Evolutionary conservation across 2,329 filamentous ascomycete species (phyloP).

Genomic region (Elsinoe arachidis): DNA sequence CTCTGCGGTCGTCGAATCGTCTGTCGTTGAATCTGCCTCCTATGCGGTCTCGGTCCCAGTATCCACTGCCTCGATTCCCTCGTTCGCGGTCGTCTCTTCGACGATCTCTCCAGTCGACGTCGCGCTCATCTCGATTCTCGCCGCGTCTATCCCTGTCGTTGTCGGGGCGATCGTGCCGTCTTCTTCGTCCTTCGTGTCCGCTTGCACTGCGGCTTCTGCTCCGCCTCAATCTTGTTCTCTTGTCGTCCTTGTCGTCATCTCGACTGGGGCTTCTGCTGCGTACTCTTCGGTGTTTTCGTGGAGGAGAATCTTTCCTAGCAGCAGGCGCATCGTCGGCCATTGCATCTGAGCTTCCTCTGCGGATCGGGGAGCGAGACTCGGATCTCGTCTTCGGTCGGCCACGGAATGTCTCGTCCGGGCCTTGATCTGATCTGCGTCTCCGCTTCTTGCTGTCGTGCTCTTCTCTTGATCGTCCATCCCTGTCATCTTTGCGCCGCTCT

Average conservation of each 20-base stretch:
- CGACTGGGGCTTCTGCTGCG: slow-evolving; percentile 23
- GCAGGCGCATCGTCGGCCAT: slow-evolving; percentile 21
- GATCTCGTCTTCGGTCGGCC: slow-evolving; percentile 27
- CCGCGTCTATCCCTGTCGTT: background rate
- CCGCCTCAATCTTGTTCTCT: slow-evolving; percentile 16
- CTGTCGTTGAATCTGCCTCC: background rate
- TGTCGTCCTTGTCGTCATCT: slow-evolving; percentile 22
- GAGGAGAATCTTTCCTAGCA: slow-evolving; percentile 19
- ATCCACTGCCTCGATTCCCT: background rate
- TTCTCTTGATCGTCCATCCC: background rate
- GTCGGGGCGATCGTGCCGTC: slow-evolving; percentile 13
- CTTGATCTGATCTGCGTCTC: slow-evolving; percentile 28
- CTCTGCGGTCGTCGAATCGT: slow-evolving; percentile 1
- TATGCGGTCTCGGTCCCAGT: background rate
- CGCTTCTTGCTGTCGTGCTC: slow-evolving; percentile 16
- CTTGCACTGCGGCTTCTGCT: slow-evolving; percentile 16
- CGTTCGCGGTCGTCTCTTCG: background rate
- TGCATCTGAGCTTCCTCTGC: slow-evolving; percentile 17
- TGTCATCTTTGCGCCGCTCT: background rate
- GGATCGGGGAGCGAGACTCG: slow-evolving; percentile 20
- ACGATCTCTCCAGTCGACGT: slow-evolving; percentile 3
- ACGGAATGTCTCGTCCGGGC: slow-evolving; percentile 29
- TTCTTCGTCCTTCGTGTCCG: slow-evolving; percentile 1
- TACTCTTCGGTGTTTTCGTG: slow-evolving; percentile 28
- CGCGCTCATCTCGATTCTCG: background rate